Base-by-base conservation (phyloP, 257 asterid species). In the Perilla frutescens region DNA sequence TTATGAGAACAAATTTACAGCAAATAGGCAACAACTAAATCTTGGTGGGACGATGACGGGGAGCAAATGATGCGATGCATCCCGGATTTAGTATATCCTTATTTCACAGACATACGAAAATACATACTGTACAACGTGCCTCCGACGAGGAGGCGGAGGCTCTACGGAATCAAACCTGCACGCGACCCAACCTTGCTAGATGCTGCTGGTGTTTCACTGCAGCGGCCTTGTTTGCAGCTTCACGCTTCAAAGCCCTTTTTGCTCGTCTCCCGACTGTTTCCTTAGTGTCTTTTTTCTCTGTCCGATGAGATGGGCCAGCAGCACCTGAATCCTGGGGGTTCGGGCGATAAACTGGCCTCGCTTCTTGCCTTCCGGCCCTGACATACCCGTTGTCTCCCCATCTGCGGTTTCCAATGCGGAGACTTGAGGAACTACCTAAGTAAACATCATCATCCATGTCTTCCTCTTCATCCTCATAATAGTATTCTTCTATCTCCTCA, bases 381-480 rank as follows among this genome's bases (percentile, higher is more conserved):
- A 94, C 96, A 59, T 80, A 94, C 20, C 99, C 98, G 26, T 88
- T 91, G 81, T 86, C 89, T 8, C 97, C 99, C 96, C 97, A 91
- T 80, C 97, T 84, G 47, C 97, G 83, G 62, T 90, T 94, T 57
- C 98, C 96, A 14, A 94, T 85, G 8, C 96, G 96, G 57, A 90
- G 77, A 68, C 85, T 83, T 0, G 96, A 78, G 50, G 93, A 85
- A 54, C 88, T 81, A 55, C 84, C 79, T 4, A 87, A 80, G 79
- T 90, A 85, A 47, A 59, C 81, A 10, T 94, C 81, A 10, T 94
- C 93, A 6, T 87, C 87, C 41, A 81, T 31, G 45, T 84, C 90
- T 48, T 90, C 96, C 1, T 84, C 93, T 50, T 85, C 93, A 2
- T 87, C 87, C 7, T 87, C 91, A 12, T 66, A 66, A 43, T 80